Percentiles rank a stretch among this genome's conserved stretches.
Evolutionary conservation across 1,284 basidiomycete species (phyloP).

Genomic region (Flammula alnicola): DNA sequence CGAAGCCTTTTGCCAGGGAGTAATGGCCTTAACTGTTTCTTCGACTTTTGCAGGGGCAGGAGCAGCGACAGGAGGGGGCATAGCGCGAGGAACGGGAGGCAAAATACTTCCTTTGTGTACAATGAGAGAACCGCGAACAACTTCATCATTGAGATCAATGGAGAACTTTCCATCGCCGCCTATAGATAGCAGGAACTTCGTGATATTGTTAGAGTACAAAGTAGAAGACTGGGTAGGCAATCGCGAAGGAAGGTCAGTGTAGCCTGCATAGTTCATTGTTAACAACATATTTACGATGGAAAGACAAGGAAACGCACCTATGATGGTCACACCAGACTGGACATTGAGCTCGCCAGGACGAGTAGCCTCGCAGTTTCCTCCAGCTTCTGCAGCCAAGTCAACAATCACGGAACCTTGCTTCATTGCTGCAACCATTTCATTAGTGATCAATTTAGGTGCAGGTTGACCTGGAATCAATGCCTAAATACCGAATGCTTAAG

Average conservation of each 20-base stretch:
- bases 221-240: conserved; percentile 86
- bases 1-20: conserved; percentile 82
- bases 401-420: conserved; percentile 88
- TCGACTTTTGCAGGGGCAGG: conserved; percentile 56
- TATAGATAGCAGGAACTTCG: conserved; percentile 84
- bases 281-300: conserved; percentile 2
- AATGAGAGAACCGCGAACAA: conserved; percentile 79
- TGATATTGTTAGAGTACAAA: conserved; percentile 88
- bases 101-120: conserved; percentile 71
- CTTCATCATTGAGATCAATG: conserved; percentile 80
- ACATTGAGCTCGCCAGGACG: conserved; percentile 72
- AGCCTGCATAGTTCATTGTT: conserved; percentile 49
- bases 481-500: conserved; percentile 36
- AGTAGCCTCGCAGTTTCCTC: conserved; percentile 84
- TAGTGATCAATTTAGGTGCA: conserved; percentile 81
- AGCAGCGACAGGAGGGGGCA: conserved; percentile 60
- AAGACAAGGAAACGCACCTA: conserved; percentile 52
- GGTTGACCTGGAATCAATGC: conserved; percentile 84
- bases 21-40: conserved; percentile 63
- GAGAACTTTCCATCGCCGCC: conserved; percentile 65
- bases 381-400: conserved; percentile 83
- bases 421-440: conserved; percentile 85
- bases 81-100: conserved; percentile 66
- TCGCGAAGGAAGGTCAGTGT: conserved; percentile 81
- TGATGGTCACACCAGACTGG: conserved; percentile 76